Base-by-base conservation (phyloP, 495 filamentous ascomycete genomes). In the Penicillium verhagenii region DNA sequence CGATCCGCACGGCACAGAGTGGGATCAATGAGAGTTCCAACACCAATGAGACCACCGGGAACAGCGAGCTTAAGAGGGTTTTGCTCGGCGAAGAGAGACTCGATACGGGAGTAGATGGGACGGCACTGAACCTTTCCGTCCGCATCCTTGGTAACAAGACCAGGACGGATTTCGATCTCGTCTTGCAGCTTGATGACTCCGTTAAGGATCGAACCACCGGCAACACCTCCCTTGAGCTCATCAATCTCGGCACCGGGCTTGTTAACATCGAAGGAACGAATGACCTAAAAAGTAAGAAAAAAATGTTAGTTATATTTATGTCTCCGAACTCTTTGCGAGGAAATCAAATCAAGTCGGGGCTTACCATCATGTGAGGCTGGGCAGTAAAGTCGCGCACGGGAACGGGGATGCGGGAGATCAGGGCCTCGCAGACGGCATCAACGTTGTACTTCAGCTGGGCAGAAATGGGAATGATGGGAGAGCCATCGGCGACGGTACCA, bases 241-340 rank as follows among this genome's bases (percentile, higher is more conserved):
- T 97, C 95, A 54, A 98, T 97, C 76, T 96, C 95, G n/a, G 95
- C 91, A 83, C 94, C 94, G 33, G 94, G 94, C 82, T 98, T 98
- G 85, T 98, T 98, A 60, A 98, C 95, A 66, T 98, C 94, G 71
- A 98, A 98, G 4, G 92, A 97, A 60, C 94, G 88, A 69, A 98
- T 98, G 64, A 52, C 33, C 47, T 50, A 24, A 11, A 35, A 24
- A 37, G n/a, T 4, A 10, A 16, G 21, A 25, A 24, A 29, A n/a
- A 18, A 8, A 11, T 11, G 11, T 48, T 24, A 50, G 47, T 21
- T 24, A 25, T 1, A 31, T 5, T 14, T 2, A 33, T 19, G 10
- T 21, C 16, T 42, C 4, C 6, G 26, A n/a, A n/a, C 14, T 25
- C 11, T 45, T 8, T 4, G 19, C 10, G 2, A 16, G 21, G 42